Evolutionary conservation across 1,284 basidiomycete genomes (phyloP), one percentile per base, ranked within the genome.

Genomic region (Chondrostereum purpureum): DNA sequence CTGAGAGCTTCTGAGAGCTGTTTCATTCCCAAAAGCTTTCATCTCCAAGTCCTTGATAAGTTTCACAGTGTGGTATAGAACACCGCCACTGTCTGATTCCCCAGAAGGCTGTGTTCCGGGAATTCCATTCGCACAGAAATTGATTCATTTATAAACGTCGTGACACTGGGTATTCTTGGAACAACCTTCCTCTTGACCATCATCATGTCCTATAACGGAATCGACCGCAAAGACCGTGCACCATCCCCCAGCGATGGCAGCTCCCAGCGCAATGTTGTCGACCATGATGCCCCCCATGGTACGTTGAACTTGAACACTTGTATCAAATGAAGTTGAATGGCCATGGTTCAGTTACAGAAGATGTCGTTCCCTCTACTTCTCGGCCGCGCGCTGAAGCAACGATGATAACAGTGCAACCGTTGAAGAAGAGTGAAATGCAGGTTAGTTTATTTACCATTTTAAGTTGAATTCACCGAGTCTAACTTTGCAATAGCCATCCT

Each of bases 351-450:
- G 44, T 19, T 70, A 61, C 58, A 50, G 47, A 40, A 40, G n/a
- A 20, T 34, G 24, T n/a, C n/a, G n/a, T 33, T 20, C 18, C 48
- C 39, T 17, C 33, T 37, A 22, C 38, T 20, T 36, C 49, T n/a
- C 24, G 27, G 24, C 47, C 39, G 22, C 22, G 44, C 6, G 3
- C 8, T 31, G 27, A 8, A 38, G 38, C 52, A 2, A 65, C 68
- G 43, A 58, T 83, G 58, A 84, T 90, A 51, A 70, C 68, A 48
- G 89, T 92, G 5, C 87, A 92, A 59, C 89, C 90, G 2, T 68
- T 92, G 60, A 87, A 81, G 66, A 77, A 78, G 49, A 76, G 75
- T 42, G 89, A 92, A 67, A 90, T 92, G 89, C 89, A 92, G 78
- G 81, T 83, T 50, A 45, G 68, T 62, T 21, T 6, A n/a, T n/a